Evolutionary conservation across 257 asterid species (phyloP), one percentile per base, ranked within the genome.

Genomic region (Solanum pennellii): DNA sequence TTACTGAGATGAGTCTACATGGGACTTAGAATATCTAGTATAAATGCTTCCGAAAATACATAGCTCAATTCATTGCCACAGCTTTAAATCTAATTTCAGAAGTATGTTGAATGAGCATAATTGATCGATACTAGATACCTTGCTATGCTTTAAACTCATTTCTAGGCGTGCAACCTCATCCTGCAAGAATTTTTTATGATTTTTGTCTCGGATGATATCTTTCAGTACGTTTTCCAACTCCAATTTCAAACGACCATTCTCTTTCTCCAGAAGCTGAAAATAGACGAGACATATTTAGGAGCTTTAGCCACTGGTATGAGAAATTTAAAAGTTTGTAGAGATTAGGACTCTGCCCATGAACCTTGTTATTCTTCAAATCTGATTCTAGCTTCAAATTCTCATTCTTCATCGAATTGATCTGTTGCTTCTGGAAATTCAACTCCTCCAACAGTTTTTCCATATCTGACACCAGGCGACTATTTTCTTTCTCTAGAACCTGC

Each of bases 191-290:
- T 79, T 74, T 39, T 93, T 88, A 52, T 92, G 92, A 83, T 93
- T 95, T 91, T 94, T 94, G 86, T 91, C 93, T 88, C 42, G 65
- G 91, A 91, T 90, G 87, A 94, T 89, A 62, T 95, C 96, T 65
- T 86, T 65, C 88, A 87, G 79, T 71, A 92, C 89, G 80, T 93
- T 93, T 87, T 90, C 91, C 93, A 93, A 82, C 91, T 91, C 92
- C 86, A 72, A 88, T 86, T 91, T 89, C 89, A 92, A 82, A 88
- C 89, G 89, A 56, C 85, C 72, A 60, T 94, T 94, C 86, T 95
- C 96, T 88, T 94, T 93, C 94, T 94, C 95, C 88, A 94, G 56
- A 83, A 87, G 52, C 98, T 94, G 95, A 77, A 91, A 77, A 45
- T 18, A 49, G 35, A 71, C n/a, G 60, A 42, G 62, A 42, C 31